phyloP scores from a whole-genome alignment of 352 stramenopile genomes.

The Phytophthora foliorum region DNA sequence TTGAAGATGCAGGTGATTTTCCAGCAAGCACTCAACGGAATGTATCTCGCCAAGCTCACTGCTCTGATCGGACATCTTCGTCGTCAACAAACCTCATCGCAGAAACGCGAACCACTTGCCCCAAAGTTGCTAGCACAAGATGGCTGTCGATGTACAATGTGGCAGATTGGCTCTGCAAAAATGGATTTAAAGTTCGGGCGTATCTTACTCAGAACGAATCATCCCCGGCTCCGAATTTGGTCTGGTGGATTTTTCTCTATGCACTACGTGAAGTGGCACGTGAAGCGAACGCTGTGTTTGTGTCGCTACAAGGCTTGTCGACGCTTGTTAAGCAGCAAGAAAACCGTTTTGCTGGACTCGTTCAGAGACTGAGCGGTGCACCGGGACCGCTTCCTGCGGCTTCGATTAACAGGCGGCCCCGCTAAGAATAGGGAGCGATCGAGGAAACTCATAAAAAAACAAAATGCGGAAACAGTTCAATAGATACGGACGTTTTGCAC shows the following conservation, averaged over 20 bases:
- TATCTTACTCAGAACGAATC: background rate
- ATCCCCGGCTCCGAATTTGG: slow-evolving; percentile 1
- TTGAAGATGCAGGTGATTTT: slow-evolving; percentile 22
- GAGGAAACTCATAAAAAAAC: no score
- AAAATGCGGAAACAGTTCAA: no score
- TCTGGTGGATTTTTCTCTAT: slow-evolving; percentile 23
- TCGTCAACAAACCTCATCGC: no score
- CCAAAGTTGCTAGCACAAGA: slow-evolving; percentile 16
- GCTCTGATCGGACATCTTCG: slow-evolving; percentile 14
- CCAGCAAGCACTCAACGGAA: slow-evolving; percentile 14
- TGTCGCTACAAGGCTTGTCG: slow-evolving; percentile 2
- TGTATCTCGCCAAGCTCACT: slow-evolving; percentile 13
- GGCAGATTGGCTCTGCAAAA: slow-evolving; percentile 15
- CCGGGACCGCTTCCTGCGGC: background rate
- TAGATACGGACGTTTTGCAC: no score
- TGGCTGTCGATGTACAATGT: slow-evolving; percentile 30
- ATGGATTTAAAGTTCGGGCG: slow-evolving; percentile 4
- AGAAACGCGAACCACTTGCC: slow-evolving; percentile 21
- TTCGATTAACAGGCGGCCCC: no score
- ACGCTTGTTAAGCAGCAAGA: slow-evolving; percentile 5
- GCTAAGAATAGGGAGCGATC: no score
- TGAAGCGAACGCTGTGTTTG: slow-evolving; percentile 5
- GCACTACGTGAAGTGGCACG: slow-evolving; percentile 1
- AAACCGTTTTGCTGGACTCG: background rate
- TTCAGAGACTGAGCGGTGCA: background rate